Conservation (phyloP, 495 filamentous ascomycete genomes). For the Xylaria scruposa region DNA sequence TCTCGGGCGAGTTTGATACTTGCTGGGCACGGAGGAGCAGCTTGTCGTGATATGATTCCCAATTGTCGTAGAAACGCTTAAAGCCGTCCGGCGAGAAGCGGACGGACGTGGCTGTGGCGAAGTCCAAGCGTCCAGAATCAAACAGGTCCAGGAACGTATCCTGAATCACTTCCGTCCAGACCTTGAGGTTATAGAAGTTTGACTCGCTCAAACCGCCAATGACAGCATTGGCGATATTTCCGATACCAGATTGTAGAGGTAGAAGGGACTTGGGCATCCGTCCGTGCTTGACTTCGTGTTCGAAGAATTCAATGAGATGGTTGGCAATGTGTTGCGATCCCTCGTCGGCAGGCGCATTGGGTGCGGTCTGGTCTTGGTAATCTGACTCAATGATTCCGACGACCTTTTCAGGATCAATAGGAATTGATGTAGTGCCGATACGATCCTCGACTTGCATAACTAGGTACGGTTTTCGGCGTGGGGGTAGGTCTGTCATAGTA, state of each 20-base stretch:
- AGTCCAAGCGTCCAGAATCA: conserved; percentile 88
- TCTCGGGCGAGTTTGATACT: conserved; percentile 93
- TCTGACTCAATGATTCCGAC: conserved; percentile 85
- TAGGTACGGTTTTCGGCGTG: conserved; percentile 81
- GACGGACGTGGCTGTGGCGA: conserved; percentile 89
- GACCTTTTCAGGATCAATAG: conserved; percentile 87
- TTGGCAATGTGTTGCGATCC: conserved; percentile 73
- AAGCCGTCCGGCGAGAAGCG: conserved; percentile 92
- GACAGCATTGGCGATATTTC: conserved; percentile 94
- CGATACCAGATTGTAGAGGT: conserved; percentile 88
- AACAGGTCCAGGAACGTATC: conserved; percentile 95
- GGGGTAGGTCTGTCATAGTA: conserved; percentile 83
- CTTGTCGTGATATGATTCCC: conserved; percentile 81
- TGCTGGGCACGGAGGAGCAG: conserved; percentile 86
- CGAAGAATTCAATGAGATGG: conserved; percentile 86
- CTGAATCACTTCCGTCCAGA: conserved; percentile 95
- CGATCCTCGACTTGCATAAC: conserved; percentile 81
- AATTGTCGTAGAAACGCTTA: conserved; percentile 89
- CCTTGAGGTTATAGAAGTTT: conserved; percentile 85
- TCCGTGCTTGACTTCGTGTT: conserved; percentile 77
- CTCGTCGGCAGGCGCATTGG: conserved; percentile 78
- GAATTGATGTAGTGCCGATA: conserved; percentile 83
- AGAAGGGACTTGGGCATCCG: conserved; percentile 80
- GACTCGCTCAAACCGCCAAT: conserved; percentile 83
- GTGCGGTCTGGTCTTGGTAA: conserved; percentile 81